Conservation (phyloP, 805 yeast species). For the Pichia sporocuriosa region DNA sequence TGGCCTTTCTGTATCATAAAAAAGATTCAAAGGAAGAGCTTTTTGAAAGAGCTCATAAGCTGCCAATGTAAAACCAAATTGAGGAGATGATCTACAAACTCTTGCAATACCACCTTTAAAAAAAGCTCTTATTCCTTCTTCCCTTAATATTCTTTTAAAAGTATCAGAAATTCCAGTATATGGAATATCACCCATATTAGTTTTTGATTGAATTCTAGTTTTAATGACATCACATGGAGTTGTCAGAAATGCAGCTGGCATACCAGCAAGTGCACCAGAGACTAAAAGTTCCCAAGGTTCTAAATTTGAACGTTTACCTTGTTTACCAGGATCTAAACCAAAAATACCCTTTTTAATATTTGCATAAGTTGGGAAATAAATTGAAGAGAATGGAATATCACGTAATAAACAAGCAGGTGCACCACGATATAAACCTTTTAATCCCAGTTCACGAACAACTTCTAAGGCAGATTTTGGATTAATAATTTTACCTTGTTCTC, state of each 20-base stretch:
- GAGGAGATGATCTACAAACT: conserved; percentile 92
- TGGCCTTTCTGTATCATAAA: conserved; percentile 17
- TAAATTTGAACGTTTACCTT: conserved; percentile 50
- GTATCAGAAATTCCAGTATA: conserved; percentile 79
- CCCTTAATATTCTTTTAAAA: conserved; percentile 60
- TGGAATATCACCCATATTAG: conserved; percentile 66
- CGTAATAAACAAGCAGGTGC: conserved; percentile 85
- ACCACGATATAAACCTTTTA: conserved; percentile 85
- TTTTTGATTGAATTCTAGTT: conserved; percentile 85
- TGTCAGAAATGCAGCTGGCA: conserved; percentile 94
- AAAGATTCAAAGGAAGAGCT: conserved; percentile 57
- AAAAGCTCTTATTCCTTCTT: conserved; percentile 81
- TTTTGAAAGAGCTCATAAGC: conserved; percentile 88
- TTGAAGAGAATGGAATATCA: conserved; percentile 95
- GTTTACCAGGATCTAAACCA: conserved; percentile 69
- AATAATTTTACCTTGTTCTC: conserved; percentile 22
- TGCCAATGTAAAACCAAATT: conserved; percentile 96
- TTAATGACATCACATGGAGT: conserved; percentile 97
- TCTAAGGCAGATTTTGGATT: conserved; percentile 53
- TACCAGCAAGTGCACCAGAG: conserved; percentile 94
- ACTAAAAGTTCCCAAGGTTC: conserved; percentile 77
- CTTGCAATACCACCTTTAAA: conserved; percentile 97
- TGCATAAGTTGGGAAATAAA: conserved; percentile 95
- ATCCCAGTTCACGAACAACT: conserved; percentile 72
- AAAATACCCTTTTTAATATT: conserved; percentile 80